Base-by-base conservation (phyloP, 495 filamentous ascomycete species). In the Talaromyces thailandensis region DNA sequence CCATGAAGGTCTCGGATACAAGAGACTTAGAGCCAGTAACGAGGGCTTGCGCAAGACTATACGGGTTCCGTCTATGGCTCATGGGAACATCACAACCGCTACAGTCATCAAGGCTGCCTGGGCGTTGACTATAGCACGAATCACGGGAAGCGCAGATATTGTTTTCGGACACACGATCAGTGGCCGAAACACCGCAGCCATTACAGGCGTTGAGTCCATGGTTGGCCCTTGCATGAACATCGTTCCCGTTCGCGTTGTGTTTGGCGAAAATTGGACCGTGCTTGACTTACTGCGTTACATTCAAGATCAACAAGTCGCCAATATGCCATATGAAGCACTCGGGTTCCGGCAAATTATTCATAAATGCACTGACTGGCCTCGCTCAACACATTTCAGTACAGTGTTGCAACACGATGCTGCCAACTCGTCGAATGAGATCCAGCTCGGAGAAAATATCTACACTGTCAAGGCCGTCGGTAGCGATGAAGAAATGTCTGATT, bases 211-310 rank as follows among this genome's bases (percentile, higher is more conserved):
- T 23, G 82, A 82, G 29, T 76, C 69, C 63, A 82, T 81, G 18
- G 73, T 84, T 51, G 83, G 83, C 0, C 82, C 82, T 5, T 88
- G 84, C 65, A 70, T 87, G 60, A 86, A 87, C 64, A 74, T 85
- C 16, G 70, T 87, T 2, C 84, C 84, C 0, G 79, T 86, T 0
- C 75, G 84, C 7, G 80, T 86, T 18, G 71, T 73, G 11, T 78
- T 86, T 61, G 64, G 71, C 14, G 73, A 77, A 5, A 72, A 69
- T 23, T 81, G 75, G 78, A 83, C 76, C 6, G 76, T 69, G 2
- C 70, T 82, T 1, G 76, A 84, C 23, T 74, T 86, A 5, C 78
- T 86, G 61, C 74, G 73, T 14, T 80, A 74, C 43, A 73, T 86
- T 32, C 84, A 87, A 63, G 77, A 82, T 28, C 83, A 87, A 57